Base-by-base conservation (phyloP, 2,329 filamentous ascomycete genomes). In the Sarocladium kiliense region DNA sequence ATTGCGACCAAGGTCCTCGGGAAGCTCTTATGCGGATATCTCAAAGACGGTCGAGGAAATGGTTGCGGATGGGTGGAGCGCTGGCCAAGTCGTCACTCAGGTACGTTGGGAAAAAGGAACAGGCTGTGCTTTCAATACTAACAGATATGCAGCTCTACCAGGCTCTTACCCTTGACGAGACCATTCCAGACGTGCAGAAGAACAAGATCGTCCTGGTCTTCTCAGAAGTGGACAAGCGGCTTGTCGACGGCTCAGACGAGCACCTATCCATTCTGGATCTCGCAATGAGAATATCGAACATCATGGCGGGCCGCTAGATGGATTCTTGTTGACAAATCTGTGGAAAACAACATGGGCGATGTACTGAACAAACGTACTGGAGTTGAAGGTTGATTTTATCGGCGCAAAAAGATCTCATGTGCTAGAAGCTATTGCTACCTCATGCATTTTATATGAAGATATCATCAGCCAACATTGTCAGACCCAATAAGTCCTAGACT, bases 61-160 rank as follows among this genome's bases (percentile, higher is more conserved):
- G 77, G 86, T 97, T 47, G 93, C 93, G 0, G 94, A 97, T 73
- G 94, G 94, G 9, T 99, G 94, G 93, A 97, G 92, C 68, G 94
- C 93, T 23, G 85, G 86, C 6, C 94, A 97, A 71, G 83, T 97
- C 25, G 80, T 97, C 36, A 76, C 81, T 18, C 91, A 96, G 79
- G 87, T 88, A 74, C 71, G 75, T 37, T 47, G 26, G 3, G 14
- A 6, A 19, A 18, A 6, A 21, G n/a, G 47, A 3, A 9, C 6
- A 10, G 26, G 30, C n/a, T 12, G 7, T 12, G 18, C 18, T 7
- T 6, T 3, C 10, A 21, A 19, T 5, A 23, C 47, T 51, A 18
- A 51, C 47, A 18, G 18, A 6, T 27, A 14, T 47, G 6, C 63
- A 90, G 84, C 76, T 96, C 41, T 97, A 97, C 66, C 88, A 94